Conservation (phyloP, 352 stramenopile species). For the Globisporangium barbulae region DNA sequence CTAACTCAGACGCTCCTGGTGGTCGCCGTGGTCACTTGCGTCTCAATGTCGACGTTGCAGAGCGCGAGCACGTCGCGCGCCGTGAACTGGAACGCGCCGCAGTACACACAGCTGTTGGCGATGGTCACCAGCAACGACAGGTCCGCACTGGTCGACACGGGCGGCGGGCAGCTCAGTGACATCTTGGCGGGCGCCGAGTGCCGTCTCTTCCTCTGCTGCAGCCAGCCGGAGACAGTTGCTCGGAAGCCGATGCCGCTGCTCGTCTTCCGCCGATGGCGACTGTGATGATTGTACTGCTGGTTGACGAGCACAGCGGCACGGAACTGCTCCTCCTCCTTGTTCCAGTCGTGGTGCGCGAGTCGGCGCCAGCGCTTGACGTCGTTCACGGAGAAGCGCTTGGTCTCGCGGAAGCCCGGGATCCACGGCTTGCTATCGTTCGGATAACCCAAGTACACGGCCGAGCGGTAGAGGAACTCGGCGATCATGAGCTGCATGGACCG, state of each 20-base stretch:
- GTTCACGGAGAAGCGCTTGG: constrained; percentile 69
- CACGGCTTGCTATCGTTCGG: constrained; percentile 44
- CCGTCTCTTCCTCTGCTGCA: constrained; percentile 12
- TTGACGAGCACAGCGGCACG: neutral
- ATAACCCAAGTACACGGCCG: constrained; percentile 63
- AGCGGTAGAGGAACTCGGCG: constrained; percentile 75
- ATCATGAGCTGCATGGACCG: constrained; percentile 77
- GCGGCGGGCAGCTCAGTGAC: constrained; percentile 40
- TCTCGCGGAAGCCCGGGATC: constrained; percentile 60
- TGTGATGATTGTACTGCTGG: neutral
- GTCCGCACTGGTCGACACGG: constrained; percentile 28
- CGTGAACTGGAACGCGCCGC: constrained; percentile 48
- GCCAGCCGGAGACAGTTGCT: constrained; percentile 23
- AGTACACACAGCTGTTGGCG: constrained; percentile 67
- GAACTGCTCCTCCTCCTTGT: constrained; percentile 42
- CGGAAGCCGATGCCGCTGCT: constrained; percentile 15
- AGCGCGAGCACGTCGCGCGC: constrained; percentile 50
- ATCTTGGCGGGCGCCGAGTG: constrained; percentile 23
- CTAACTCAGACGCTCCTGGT: neutral
- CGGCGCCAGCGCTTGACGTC: constrained; percentile 76
- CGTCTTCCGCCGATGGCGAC: neutral
- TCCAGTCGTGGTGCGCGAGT: constrained; percentile 72
- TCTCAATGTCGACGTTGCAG: constrained; percentile 50
- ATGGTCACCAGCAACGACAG: constrained; percentile 56
- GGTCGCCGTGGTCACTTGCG: neutral